A percentile compares a stretch with the other conserved stretches of the same genome.
Conservation (phyloP, 2,329 filamentous ascomycete genomes). For the Monosporascus sp. region DNA sequence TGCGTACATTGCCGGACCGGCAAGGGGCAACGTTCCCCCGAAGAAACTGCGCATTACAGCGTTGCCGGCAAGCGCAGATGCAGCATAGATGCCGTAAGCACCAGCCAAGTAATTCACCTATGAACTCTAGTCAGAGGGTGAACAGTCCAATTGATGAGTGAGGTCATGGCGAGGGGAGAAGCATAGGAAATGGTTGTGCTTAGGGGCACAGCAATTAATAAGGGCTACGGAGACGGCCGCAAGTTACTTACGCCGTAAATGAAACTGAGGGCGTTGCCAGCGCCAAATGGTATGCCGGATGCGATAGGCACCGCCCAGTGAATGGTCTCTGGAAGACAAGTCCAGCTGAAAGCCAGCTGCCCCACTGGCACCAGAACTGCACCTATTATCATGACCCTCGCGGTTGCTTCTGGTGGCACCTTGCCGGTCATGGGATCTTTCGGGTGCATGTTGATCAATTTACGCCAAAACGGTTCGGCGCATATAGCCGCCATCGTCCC, state of each 20-base stretch:
- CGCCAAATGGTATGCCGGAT: conserved; percentile 74
- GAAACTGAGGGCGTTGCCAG: conserved; percentile 72
- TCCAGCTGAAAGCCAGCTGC: conserved; percentile 86
- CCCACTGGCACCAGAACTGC: conserved; percentile 69
- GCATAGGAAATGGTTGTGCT: no score
- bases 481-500: conserved; percentile 59
- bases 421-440: conserved; percentile 71
- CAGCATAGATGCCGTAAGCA: conserved; percentile 76
- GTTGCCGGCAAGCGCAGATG: conserved; percentile 75
- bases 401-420: conserved; percentile 72
- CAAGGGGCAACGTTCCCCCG: conserved; percentile 74
- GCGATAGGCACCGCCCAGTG: conserved; percentile 79
- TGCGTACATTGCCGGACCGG: conserved; percentile 66
- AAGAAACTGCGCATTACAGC: conserved; percentile 66
- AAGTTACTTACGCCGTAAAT: conserved; percentile 60
- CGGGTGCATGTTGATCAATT: conserved; percentile 71
- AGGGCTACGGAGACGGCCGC: not conserved
- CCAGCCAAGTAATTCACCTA: conserved; percentile 69
- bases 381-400: conserved; percentile 73
- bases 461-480: conserved; percentile 66
- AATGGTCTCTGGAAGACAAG: conserved; percentile 68
- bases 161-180: no score
- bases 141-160: no score
- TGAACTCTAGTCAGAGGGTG: not conserved
- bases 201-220: no score